These are phyloP conservation scores for Candida piceae DNA, from an alignment of 805 yeast species.

Conservation along the genomic window DNA sequence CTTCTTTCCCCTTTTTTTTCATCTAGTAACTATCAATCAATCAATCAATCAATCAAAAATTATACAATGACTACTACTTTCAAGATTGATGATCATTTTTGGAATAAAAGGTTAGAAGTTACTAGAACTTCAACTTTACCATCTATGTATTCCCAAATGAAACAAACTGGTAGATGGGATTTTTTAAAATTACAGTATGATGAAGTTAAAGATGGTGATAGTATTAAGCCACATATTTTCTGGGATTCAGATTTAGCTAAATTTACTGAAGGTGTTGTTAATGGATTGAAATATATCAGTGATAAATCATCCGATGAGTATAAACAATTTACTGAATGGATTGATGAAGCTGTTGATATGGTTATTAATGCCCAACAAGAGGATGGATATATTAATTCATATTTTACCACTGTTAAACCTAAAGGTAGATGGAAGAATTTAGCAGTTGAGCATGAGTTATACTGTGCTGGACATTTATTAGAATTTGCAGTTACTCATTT, in stretches of 20 bases:
- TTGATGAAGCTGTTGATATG: conserved; percentile 17
- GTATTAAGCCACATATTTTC: conserved; percentile 18
- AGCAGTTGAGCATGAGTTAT: conserved; percentile 11
- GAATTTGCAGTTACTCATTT: conserved; percentile 24
- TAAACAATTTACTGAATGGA: conserved; percentile 11
- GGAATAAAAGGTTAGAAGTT: conserved; percentile 14
- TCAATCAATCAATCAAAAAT: too few species aligned
- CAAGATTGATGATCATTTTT: conserved; percentile 9
- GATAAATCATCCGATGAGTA: conserved; percentile 2
- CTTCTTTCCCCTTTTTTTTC: too few species aligned
- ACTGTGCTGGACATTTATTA: conserved; percentile 11
- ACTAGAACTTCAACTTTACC: conserved; percentile 17
- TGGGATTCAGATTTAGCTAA: conserved; percentile 28
- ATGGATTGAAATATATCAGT: conserved; percentile 13
- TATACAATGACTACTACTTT: too few species aligned
- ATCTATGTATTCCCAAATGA: conserved; percentile 15
- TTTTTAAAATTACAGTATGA: conserved; percentile 10
- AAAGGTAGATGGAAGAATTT: conserved; percentile 12
- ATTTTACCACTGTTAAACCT: conserved; percentile 18
- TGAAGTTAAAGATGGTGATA: conserved; percentile 1
- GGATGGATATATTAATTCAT: conserved; percentile 23
- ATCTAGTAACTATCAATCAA: too few species aligned
- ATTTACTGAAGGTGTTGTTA: conserved; percentile 19
- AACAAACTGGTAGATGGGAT: conserved; percentile 22
- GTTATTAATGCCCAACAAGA: conserved; percentile 19